Evolutionary conservation across 306 rosid genomes (phyloP), one percentile per base, ranked within the genome.

Genomic region (Astragalus membranaceus): DNA sequence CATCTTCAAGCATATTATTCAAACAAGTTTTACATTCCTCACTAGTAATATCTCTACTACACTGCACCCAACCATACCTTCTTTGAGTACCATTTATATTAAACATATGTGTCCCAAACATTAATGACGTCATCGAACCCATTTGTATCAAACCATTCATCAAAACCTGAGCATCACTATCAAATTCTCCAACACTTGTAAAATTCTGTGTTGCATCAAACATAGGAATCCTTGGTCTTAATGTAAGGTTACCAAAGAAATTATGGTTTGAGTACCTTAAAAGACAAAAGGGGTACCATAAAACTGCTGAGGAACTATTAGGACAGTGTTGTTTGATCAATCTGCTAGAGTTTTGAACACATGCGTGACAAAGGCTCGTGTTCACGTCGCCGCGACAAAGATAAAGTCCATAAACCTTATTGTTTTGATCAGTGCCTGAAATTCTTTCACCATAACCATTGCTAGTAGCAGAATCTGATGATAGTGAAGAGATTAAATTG

Each of bases 61-160:
- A 77, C 48, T 81, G 79, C 3, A 81, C 85, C 85, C 85, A 81
- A 1, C 85, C 85, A 33, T 81, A 77, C 74, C 85, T 68, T 48
- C 64, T 81, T 8, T 81, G 82, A 35, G 85, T 81, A 14, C 85
- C 85, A 68, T 81, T 81, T 29, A 81, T 81, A 15, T 81, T 81
- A 12, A 81, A 81, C 85, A 77, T 64, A 5, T 81, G 82, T 10
- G 77, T 81, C 20, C 85, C 85, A 68, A 81, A 81, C 82, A 77
- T 81, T n/a, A 73, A 43, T 0, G 61, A 3, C 11, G 53, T 12
- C 60, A 47, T 43, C 6, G 85, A 35, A 1, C 69, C 85, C 59
- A 71, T 77, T 37, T 77, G 79, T 36, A 81, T 67, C 79, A 81
- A 67, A 39, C 82, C 85, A 32, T 72, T 81, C 85, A 81, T 81